Conservation (phyloP, 129 eudicot genomes). For the Calendula officinalis region DNA sequence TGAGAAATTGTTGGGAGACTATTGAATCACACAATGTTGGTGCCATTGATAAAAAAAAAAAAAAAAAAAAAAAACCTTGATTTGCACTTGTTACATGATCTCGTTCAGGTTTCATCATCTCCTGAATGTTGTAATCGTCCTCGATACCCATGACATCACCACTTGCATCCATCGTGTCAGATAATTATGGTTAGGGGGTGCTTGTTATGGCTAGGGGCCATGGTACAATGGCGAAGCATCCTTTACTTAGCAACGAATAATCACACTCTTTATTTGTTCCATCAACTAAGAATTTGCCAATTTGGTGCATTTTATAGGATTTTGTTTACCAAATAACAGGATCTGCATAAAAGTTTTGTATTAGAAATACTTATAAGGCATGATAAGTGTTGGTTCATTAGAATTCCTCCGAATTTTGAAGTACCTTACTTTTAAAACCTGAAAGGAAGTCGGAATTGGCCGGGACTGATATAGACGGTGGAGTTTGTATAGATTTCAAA, state of each 20-base stretch:
- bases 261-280: conserved; percentile 22
- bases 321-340: conserved; percentile 33
- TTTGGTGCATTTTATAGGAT: conserved; percentile 1
- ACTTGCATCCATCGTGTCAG: conserved; percentile 35
- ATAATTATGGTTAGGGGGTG: conserved; percentile 5
- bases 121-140: conserved; percentile 18
- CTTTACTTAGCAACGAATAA: not conserved
- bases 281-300: conserved; percentile 5
- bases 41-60: conserved; percentile 44
- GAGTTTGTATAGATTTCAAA: conserved; percentile 11
- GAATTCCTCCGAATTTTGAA: not conserved
- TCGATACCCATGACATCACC: conserved; percentile 61
- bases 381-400: too few species aligned
- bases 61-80: conserved; percentile 29
- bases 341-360: conserved; percentile 31
- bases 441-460: conserved; percentile 43
- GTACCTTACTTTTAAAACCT: conserved; percentile 48
- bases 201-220: conserved; percentile 47
- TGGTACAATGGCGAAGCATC: conserved; percentile 63
- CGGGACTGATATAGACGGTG: conserved; percentile 29
- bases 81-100: conserved; percentile 14
- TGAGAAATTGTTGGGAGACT: conserved; percentile 46
- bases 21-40: conserved; percentile 58
- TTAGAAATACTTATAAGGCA: too few species aligned
- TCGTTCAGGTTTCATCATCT: not conserved